Conservation (phyloP, 345 rosid genomes). For the Mangifera indica region DNA sequence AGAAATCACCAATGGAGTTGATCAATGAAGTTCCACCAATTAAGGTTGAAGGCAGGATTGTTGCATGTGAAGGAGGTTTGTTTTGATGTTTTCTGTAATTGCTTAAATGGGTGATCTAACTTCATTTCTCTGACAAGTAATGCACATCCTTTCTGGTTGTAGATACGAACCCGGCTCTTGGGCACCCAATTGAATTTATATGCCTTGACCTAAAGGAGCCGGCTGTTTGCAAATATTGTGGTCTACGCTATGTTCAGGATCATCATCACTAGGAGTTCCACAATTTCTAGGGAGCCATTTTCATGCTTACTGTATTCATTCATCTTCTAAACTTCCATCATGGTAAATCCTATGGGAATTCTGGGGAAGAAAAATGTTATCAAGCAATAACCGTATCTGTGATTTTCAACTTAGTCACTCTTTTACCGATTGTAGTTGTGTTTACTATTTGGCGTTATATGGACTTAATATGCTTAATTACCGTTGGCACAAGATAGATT, state of each 20-base stretch:
- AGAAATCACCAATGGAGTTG: conserved; percentile 98
- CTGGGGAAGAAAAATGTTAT: not conserved
- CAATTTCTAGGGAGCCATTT: not conserved
- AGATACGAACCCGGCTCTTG: conserved; percentile 83
- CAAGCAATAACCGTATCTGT: not conserved
- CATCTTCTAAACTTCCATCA: not conserved
- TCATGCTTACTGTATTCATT: not conserved
- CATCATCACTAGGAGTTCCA: conserved; percentile 66
- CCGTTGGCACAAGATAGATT: not conserved
- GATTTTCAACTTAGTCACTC: not conserved
- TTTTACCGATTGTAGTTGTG: too few relatives aligned
- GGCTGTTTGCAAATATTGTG: conserved; percentile 96
- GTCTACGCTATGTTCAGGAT: conserved; percentile 86
- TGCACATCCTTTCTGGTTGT: conserved; percentile 8
- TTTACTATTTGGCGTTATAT: not conserved
- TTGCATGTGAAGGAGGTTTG: conserved; percentile 93
- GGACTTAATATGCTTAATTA: not conserved
- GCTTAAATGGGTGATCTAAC: not conserved
- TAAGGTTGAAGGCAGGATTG: conserved; percentile 92
- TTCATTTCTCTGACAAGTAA: not conserved
- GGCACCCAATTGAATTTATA: conserved; percentile 97
- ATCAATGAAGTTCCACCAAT: conserved; percentile 97
- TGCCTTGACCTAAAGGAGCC: conserved; percentile 87
- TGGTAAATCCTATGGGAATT: not conserved
- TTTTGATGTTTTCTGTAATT: not conserved